Conservation (phyloP, 352 stramenopile species). For the Phytopythium ostracodes region DNA sequence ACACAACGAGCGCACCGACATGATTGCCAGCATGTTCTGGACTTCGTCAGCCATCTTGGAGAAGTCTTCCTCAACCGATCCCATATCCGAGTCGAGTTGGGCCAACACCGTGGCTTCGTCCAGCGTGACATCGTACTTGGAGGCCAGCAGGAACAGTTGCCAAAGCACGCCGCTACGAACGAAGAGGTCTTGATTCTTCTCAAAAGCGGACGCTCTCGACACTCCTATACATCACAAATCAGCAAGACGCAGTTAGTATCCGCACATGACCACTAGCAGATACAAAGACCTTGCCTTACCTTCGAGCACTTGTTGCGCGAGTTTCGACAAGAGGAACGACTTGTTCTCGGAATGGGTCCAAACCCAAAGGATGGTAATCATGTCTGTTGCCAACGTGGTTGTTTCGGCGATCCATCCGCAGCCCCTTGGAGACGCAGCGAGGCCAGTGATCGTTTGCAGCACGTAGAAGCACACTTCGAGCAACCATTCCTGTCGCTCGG, state of each 20-base stretch:
- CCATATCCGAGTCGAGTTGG: conserved; percentile 33
- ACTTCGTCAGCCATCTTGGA: conserved; percentile 39
- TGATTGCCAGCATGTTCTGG: conserved; percentile 73
- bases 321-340: conserved; percentile 55
- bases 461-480: conserved; percentile 57
- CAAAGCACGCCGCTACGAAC: conserved; percentile 51
- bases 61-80: conserved; percentile 36
- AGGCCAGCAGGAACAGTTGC: conserved; percentile 69
- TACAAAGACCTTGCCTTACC: conserved; percentile 19
- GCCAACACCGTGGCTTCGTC: conserved; percentile 44
- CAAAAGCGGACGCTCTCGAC: conserved; percentile 51
- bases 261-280: neutral
- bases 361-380: conserved; percentile 69
- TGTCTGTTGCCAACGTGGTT: conserved; percentile 61
- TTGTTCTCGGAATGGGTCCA: conserved; percentile 53
- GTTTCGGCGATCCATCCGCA: conserved; percentile 60
- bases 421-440: conserved; percentile 50
- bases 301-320: conserved; percentile 73
- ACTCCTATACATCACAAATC: conserved; percentile 30
- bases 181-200: conserved; percentile 56
- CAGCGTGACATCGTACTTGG: conserved; percentile 55
- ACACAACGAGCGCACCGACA: conserved; percentile 61
- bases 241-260: conserved; percentile 1
- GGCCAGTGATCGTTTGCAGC: conserved; percentile 63
- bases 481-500: conserved; percentile 25